These are phyloP conservation scores for Solanum bulbocastanum DNA, from an alignment of 257 asterid species.

Conservation along the genomic window DNA sequence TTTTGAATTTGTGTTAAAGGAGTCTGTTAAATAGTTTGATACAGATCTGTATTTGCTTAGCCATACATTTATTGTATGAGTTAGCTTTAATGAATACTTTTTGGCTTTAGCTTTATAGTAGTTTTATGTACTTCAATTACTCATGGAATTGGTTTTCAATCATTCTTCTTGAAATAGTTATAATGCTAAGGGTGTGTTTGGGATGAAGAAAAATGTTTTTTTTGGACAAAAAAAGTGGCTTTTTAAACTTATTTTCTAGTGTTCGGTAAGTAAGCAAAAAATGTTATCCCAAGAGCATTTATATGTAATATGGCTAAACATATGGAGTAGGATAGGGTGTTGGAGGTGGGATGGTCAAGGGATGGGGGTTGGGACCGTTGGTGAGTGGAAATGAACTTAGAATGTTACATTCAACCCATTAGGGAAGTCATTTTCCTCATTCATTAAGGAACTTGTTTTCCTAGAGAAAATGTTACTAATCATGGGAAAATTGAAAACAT, in stretches of 20 bases:
- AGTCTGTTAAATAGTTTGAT: neutral
- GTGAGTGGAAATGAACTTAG: neutral
- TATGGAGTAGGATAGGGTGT: neutral
- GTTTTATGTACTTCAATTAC: neutral
- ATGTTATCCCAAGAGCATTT: neutral
- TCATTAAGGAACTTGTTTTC: neutral
- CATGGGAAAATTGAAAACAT: neutral
- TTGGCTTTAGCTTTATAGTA: neutral
- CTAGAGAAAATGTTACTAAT: neutral
- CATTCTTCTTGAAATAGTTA: neutral
- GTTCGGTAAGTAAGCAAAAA: neutral
- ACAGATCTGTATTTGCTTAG: neutral
- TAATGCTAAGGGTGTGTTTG: neutral
- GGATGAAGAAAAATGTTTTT: neutral
- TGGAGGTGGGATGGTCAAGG: neutral
- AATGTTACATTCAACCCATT: too few relatives aligned
- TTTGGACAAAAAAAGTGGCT: neutral
- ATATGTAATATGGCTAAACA: neutral
- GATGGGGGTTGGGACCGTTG: neutral
- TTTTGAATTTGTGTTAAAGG: neutral
- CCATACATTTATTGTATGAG: neutral
- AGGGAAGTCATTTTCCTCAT: neutral
- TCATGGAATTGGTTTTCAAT: neutral
- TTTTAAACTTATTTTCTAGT: neutral
- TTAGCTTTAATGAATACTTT: neutral